A percentile compares a stretch with the other conserved stretches of the same genome.
phyloP scores from a whole-genome alignment of 441 rosid species.

The Croton setiger region DNA sequence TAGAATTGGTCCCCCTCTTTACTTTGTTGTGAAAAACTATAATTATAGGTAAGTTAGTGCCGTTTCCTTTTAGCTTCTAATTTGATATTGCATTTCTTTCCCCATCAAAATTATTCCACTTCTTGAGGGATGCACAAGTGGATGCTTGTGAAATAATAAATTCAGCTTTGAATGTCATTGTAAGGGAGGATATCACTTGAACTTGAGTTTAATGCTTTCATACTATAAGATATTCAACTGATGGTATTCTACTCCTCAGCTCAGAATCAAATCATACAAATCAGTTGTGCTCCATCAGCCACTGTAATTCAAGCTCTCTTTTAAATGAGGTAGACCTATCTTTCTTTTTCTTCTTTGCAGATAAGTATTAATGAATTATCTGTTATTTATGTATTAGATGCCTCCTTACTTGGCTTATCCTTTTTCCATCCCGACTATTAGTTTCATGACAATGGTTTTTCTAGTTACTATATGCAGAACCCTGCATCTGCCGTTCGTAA shows the following conservation, averaged over 20 bases:
- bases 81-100: constrained; percentile 1
- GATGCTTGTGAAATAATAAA: neutral
- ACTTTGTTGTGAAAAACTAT: constrained; percentile 89
- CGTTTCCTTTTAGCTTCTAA: constrained; percentile 13
- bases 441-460: neutral
- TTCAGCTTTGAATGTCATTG: constrained; percentile 5
- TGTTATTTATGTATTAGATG: neutral
- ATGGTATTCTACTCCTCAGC: constrained; percentile 55
- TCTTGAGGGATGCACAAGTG: neutral
- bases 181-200: neutral
- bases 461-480: neutral
- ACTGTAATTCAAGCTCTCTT: constrained; percentile 85
- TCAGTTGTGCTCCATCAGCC: constrained; percentile 94
- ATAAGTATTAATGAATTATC: neutral
- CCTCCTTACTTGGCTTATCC: neutral
- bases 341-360: neutral
- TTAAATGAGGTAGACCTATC: constrained; percentile 82
- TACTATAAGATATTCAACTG: constrained; percentile 20
- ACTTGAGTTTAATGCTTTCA: neutral
- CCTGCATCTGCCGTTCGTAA: neutral
- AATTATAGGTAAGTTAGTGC: constrained; percentile 69
- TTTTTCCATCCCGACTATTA: neutral
- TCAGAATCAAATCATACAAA: constrained; percentile 85
- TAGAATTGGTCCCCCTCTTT: constrained; percentile 92
- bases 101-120: neutral